phyloP scores from a whole-genome alignment of 2,329 filamentous ascomycete species.

The Scedosporium dehoogii region DNA sequence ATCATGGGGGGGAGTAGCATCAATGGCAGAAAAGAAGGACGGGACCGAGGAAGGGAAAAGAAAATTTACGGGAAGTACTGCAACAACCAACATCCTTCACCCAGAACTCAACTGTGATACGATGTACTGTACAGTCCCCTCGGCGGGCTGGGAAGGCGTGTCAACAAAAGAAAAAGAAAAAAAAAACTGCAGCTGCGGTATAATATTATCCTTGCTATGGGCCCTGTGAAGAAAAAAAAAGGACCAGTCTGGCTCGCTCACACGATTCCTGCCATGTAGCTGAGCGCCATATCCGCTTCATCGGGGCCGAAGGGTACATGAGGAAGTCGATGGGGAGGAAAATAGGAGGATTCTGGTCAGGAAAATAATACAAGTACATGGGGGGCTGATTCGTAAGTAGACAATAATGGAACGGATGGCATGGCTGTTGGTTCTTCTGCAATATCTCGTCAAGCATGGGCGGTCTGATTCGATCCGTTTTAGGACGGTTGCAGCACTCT shows the following conservation, averaged over 20 bases:
- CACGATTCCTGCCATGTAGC: background rate
- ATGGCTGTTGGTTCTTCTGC: constrained; percentile 4
- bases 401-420: background rate
- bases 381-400: background rate
- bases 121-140: background rate
- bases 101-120: background rate
- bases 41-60: background rate
- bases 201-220: constrained; percentile 3
- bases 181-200: background rate
- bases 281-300: constrained; percentile 1
- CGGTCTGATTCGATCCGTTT: constrained; percentile 3
- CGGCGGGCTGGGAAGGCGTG: background rate
- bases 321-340: background rate
- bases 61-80: background rate
- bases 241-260: background rate
- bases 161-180: background rate
- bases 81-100: background rate
- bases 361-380: background rate
- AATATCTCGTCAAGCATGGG: constrained; percentile 5
- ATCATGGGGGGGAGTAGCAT: background rate
- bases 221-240: constrained; percentile 4
- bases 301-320: constrained; percentile 1
- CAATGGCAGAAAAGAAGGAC: background rate
- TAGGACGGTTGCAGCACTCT: constrained; percentile 5
- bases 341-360: background rate